Evolutionary conservation across 208 protist genomes (phyloP).

Genomic region (Novymonas esmeraldas): DNA sequence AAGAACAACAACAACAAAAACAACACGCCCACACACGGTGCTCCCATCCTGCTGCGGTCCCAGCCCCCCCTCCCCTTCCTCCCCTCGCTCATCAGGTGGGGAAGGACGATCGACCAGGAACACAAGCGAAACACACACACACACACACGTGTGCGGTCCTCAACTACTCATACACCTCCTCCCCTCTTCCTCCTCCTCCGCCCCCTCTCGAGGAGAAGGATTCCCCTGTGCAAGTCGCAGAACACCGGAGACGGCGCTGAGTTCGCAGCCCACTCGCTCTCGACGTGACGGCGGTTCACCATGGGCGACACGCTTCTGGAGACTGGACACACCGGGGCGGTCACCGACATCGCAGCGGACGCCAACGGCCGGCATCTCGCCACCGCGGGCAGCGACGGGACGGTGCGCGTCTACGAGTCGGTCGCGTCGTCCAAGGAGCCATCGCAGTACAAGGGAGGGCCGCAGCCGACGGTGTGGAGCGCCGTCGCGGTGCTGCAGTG

Average conservation of each 20-base stretch:
- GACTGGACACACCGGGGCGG: slow-evolving; percentile 61
- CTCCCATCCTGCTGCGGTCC: no score
- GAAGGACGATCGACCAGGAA: no score
- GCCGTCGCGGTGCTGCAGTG: slow-evolving; percentile 25
- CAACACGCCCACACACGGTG: no score
- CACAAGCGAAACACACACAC: no score
- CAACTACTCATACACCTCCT: no score
- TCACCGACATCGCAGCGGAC: slow-evolving; percentile 75
- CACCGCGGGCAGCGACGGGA: slow-evolving; percentile 72
- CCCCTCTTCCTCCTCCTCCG: no score
- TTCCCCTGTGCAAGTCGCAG: no score
- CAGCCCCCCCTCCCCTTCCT: no score
- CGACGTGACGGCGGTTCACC: not conserved
- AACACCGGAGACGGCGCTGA: not conserved
- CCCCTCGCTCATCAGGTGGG: no score
- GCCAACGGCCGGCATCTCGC: slow-evolving; percentile 60
- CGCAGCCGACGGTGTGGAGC: slow-evolving; percentile 28
- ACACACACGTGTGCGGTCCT: no score
- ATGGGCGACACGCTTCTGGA: slow-evolving; percentile 54
- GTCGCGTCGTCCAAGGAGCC: slow-evolving; percentile 16
- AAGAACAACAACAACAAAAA: no score
- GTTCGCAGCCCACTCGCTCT: not conserved
- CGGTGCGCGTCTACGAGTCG: slow-evolving; percentile 58
- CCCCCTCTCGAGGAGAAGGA: no score
- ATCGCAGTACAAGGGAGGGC: slow-evolving; percentile 36